phyloP scores from a whole-genome alignment of 1,139 yeast genomes.

The Candida labiduridarum region DNA sequence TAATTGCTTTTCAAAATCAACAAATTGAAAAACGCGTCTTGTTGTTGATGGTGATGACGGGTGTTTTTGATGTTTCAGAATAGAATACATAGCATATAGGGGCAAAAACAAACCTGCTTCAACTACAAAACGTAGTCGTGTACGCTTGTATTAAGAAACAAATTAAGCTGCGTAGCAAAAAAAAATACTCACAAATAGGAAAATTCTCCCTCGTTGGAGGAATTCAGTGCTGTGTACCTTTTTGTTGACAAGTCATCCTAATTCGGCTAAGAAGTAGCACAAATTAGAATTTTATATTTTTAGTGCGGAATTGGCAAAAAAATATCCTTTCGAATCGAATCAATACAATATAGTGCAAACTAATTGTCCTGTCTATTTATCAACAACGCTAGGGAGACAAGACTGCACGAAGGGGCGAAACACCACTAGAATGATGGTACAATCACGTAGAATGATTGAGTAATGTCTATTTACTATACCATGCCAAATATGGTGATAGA shows the following conservation, averaged over 20 bases:
- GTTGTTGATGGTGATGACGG: background rate
- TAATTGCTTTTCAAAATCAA: background rate
- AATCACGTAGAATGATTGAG: too few species aligned
- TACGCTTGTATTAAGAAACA: background rate
- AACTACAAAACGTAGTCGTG: background rate
- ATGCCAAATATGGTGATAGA: too few species aligned
- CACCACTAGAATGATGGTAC: too few species aligned
- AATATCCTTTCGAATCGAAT: too few species aligned
- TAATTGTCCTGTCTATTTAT: too few species aligned
- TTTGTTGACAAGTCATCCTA: slow-evolving; percentile 1
- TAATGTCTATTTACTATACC: too few species aligned
- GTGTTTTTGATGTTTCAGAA: background rate
- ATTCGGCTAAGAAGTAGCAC: background rate
- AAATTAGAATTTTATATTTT: background rate
- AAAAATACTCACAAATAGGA: background rate
- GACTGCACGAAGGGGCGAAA: too few species aligned
- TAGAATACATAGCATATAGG: background rate
- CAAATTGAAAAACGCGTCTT: background rate
- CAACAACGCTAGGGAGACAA: too few species aligned
- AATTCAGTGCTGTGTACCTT: slow-evolving; percentile 1
- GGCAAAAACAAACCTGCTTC: background rate
- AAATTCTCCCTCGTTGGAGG: background rate
- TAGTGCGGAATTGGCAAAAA: too few species aligned
- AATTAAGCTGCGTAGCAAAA: background rate
- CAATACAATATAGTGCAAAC: too few species aligned